phyloP scores from a whole-genome alignment of 148 eudicot species.

The Cornus controversa region DNA sequence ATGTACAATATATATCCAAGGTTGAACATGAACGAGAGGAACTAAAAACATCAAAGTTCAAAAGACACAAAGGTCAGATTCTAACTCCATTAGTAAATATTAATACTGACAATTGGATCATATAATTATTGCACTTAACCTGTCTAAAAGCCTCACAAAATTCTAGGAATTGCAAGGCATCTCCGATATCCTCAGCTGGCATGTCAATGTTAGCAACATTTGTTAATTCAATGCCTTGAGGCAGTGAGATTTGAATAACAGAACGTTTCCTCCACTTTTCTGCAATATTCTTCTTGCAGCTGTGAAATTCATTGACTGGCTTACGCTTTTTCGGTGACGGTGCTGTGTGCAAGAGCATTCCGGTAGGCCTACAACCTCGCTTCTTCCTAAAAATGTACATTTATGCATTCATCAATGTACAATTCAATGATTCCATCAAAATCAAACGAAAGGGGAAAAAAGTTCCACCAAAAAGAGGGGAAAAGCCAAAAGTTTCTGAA shows the following conservation, averaged over 20 bases:
- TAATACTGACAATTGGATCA: no score
- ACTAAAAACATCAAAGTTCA: not conserved
- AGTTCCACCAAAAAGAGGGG: no score
- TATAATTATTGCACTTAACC: slow-evolving; percentile 16
- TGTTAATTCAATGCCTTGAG: slow-evolving; percentile 22
- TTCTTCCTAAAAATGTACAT: slow-evolving; percentile 13
- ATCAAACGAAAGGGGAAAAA: no score
- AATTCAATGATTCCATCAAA: no score
- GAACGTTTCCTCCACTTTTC: not conserved
- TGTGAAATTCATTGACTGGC: no score
- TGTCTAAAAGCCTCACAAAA: slow-evolving; percentile 31
- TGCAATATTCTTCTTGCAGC: no score
- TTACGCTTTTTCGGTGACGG: not conserved
- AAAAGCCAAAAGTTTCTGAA: no score
- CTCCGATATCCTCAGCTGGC: slow-evolving; percentile 26
- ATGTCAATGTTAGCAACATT: slow-evolving; percentile 26
- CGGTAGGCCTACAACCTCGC: slow-evolving; percentile 23
- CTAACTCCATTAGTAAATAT: not conserved
- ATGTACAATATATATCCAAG: no score
- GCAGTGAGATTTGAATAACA: not conserved
- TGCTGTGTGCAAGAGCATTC: slow-evolving; percentile 14
- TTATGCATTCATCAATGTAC: not conserved
- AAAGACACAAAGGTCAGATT: not conserved
- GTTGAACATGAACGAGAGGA: no score
- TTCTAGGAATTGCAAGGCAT: slow-evolving; percentile 31